A percentile compares a stretch with the other conserved stretches of the same genome.
phyloP scores from a whole-genome alignment of 495 filamentous ascomycete species.

The Rhypophila decipiens region DNA sequence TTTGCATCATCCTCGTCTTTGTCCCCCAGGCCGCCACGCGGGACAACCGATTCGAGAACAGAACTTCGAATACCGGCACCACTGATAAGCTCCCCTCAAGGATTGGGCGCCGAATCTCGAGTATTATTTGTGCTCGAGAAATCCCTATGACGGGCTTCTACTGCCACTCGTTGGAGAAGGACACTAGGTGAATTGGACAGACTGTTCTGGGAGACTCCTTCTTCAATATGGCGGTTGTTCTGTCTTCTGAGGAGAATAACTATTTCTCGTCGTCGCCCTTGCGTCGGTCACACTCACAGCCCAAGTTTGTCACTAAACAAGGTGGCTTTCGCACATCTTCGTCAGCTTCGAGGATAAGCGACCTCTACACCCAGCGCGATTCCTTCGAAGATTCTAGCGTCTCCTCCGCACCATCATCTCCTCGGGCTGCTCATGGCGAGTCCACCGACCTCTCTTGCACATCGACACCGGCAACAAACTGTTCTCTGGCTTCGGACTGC shows the following conservation, averaged over 20 bases:
- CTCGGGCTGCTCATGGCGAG: slow-evolving; percentile 30
- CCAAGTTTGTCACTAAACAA: slow-evolving; percentile 31
- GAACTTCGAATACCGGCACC: not conserved
- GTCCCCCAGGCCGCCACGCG: no score
- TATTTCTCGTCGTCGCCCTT: slow-evolving; percentile 37
- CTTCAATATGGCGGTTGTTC: slow-evolving; percentile 39
- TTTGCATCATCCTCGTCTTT: slow-evolving; percentile 6
- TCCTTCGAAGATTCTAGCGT: slow-evolving; percentile 35
- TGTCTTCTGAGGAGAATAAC: slow-evolving; percentile 38
- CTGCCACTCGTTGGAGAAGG: slow-evolving; percentile 22
- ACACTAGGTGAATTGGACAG: slow-evolving; percentile 24
- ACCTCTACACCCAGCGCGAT: slow-evolving; percentile 28
- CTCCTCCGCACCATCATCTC: slow-evolving; percentile 44
- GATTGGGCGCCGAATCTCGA: no score
- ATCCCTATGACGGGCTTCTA: slow-evolving; percentile 21
- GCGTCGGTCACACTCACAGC: slow-evolving; percentile 44
- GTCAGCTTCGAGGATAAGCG: slow-evolving; percentile 37
- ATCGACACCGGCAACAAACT: slow-evolving; percentile 57
- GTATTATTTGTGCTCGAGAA: not conserved
- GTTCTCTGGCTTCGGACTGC: slow-evolving; percentile 53
- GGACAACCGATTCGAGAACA: no score
- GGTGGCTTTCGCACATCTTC: slow-evolving; percentile 33
- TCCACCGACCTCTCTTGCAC: slow-evolving; percentile 36
- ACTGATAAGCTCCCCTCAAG: no score
- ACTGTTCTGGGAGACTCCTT: slow-evolving; percentile 6